Base-by-base conservation (phyloP, 352 stramenopile genomes). In the Peronospora tabacina region DNA sequence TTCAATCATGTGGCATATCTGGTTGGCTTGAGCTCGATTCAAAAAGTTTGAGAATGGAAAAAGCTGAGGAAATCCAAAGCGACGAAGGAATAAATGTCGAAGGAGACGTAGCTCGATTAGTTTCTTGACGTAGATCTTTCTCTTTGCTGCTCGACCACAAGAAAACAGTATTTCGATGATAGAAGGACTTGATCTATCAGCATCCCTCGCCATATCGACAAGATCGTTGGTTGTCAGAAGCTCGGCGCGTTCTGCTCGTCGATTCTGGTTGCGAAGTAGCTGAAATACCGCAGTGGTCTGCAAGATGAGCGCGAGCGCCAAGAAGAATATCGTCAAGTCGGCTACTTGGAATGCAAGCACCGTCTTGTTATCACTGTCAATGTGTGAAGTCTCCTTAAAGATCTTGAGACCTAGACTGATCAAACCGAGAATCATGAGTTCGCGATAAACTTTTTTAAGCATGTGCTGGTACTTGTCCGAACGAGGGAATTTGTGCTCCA, bases 1-100 rank as follows among this genome's bases (percentile, higher is more conserved):
- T 16, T 90, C 76, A 38, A 90, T 85, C 66, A 90, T 79, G 53
- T 90, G 68, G 11, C 64, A 80, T 44, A 90, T 86, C 51, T 90
- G 74, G 54, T 76, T 87, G 13, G 82, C 76, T 58, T 87, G 79
- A 3, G 72, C 75, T 11, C 82, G 72, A 39, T 72, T 68, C 6
- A 90, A 34, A 55, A 87, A 90, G 51, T 90, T 90, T 48, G 70
- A 70, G 53, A 85, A 90, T 8, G 79, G 74, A 26, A 78, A 78
- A 5, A 84, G 60, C 42, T 82, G 61, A 0, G 72, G 72, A 0
- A 84, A 52, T 2, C 59, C 61, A 40, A 78, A 76, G 5, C 49
- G 57, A 4, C 46, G 47, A 6, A 84, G 50, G 33, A 84, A 84
- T 7, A 78, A 57, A 38, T 71, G 60, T 9, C 70, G 64, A 39